Evolutionary conservation across 177 flowering plant species (phyloP).

Genomic region (Telopea speciosissima): DNA sequence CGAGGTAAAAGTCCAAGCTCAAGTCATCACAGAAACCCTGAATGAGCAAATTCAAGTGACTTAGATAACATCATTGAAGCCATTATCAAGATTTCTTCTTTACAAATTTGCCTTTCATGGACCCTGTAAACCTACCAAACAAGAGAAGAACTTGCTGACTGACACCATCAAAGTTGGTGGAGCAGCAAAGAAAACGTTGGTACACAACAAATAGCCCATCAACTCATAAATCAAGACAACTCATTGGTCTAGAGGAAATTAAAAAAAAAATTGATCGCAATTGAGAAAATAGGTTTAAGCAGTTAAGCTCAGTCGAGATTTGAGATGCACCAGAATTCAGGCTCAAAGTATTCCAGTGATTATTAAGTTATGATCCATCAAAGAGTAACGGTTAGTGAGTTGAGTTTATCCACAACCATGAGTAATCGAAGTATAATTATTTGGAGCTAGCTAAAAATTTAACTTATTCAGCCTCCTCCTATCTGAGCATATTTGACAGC

Average conservation of each 20-base stretch:
- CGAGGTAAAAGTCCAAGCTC: conserved; percentile 74
- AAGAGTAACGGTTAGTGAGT: no score
- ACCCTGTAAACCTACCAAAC: neutral
- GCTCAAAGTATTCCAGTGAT: neutral
- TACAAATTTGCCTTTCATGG: conserved; percentile 5
- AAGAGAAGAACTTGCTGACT: neutral
- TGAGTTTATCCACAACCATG: neutral
- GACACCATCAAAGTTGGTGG: neutral
- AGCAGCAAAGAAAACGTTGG: neutral
- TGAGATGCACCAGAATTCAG: neutral
- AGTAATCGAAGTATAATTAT: neutral
- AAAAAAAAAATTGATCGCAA: neutral
- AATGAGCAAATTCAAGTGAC: conserved; percentile 16
- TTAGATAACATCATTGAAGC: conserved; percentile 8
- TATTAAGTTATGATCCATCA: neutral
- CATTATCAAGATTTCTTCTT: neutral
- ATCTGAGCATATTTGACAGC: neutral
- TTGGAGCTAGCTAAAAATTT: neutral
- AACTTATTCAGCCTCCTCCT: neutral
- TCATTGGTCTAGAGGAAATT: neutral
- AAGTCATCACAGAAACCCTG: conserved; percentile 75
- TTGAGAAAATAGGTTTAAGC: neutral
- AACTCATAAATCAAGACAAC: neutral
- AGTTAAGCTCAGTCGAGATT: neutral
- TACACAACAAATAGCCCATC: neutral